These are phyloP conservation scores for Oryza australiensis DNA, from an alignment of 176 grass and related monocot genomes.

Conservation along the genomic window DNA sequence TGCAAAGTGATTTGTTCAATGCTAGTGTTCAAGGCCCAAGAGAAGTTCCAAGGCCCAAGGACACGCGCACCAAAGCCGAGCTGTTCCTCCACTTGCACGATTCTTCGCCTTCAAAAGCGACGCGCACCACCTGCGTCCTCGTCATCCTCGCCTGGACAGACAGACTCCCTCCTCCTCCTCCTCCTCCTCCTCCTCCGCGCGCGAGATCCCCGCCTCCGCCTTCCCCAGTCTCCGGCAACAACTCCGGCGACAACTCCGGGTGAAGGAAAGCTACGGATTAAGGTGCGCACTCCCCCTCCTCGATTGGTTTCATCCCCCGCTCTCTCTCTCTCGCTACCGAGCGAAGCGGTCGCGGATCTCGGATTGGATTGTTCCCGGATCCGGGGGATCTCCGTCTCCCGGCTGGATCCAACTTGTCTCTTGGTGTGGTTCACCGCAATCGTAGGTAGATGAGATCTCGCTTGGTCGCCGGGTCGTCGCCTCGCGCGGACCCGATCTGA, in stretches of 20 bases:
- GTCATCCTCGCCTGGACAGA: constrained; percentile 19
- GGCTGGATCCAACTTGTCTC: background rate
- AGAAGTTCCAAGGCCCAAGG: background rate
- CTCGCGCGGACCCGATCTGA: background rate
- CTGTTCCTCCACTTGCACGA: constrained; percentile 3
- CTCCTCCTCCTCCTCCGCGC: background rate
- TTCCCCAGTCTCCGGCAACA: background rate
- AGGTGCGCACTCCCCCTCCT: constrained; percentile 3
- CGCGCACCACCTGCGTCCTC: constrained; percentile 11
- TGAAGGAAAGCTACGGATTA: background rate
- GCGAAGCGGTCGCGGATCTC: background rate
- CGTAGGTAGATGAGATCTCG: background rate
- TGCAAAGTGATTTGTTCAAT: too few relatives aligned
- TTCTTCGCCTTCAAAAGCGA: constrained; percentile 9
- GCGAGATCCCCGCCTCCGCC: background rate
- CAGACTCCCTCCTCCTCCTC: background rate
- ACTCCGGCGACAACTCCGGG: background rate
- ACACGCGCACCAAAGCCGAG: background rate
- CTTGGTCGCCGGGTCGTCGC: background rate
- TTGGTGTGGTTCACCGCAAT: background rate
- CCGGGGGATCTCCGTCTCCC: background rate
- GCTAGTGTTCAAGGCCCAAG: too few relatives aligned
- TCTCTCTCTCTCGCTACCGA: background rate
- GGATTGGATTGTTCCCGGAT: background rate
- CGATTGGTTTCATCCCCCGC: background rate